A percentile compares a stretch with the other conserved stretches of the same genome.
These are phyloP conservation scores for Secale cereale DNA, from an alignment of 176 grass and related monocot genomes.

Conservation along the genomic window DNA sequence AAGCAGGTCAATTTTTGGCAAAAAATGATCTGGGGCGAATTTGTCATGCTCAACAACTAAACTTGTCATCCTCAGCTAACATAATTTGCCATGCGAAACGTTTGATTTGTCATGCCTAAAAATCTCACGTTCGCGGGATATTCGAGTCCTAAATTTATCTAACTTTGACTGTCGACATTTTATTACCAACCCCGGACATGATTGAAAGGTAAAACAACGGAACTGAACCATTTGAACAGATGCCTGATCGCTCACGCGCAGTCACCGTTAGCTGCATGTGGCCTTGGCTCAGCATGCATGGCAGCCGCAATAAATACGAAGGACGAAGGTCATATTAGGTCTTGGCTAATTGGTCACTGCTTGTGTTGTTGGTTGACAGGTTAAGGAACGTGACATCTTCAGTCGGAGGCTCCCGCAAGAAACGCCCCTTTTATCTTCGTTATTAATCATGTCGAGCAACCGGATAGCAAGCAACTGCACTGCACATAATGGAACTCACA, in stretches of 20 bases:
- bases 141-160: no score
- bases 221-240: neutral
- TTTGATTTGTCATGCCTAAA: no score
- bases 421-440: neutral
- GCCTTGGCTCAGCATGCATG: neutral
- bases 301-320: neutral
- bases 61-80: no score
- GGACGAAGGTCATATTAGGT: neutral
- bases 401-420: constrained; percentile 13
- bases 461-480: neutral
- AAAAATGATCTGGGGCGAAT: no score
- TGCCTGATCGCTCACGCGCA: neutral
- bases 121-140: fast-evolving
- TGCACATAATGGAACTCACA: neutral
- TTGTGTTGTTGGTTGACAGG: neutral
- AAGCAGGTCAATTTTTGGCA: no score
- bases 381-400: neutral
- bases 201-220: no score
- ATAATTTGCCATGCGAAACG: no score
- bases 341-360: neutral
- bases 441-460: neutral
- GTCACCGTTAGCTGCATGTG: neutral
- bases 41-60: no score
- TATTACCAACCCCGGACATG: no score
- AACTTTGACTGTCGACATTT: no score